These are phyloP conservation scores for Auxenochlorella pyrenoidosa DNA, from an alignment of 139 green algal species.

Conservation along the genomic window DNA sequence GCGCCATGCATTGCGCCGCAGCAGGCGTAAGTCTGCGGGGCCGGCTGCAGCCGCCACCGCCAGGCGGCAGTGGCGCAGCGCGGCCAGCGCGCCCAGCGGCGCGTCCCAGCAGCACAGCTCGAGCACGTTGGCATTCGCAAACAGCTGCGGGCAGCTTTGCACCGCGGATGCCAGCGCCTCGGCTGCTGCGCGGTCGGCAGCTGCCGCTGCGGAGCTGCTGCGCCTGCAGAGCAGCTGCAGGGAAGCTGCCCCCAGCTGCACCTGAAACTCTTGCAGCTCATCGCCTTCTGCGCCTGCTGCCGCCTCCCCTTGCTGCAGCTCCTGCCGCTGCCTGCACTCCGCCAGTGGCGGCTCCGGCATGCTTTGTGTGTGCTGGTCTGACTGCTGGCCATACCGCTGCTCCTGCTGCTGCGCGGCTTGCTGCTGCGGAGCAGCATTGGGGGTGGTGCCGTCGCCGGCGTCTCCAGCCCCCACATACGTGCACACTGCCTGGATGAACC, in stretches of 20 bases:
- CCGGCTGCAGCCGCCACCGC: slow-evolving; percentile 49
- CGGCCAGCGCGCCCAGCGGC: slow-evolving; percentile 41
- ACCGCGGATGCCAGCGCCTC: background rate
- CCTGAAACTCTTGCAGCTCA: background rate
- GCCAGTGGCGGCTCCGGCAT: too few species aligned
- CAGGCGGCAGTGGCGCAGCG: slow-evolving; percentile 25
- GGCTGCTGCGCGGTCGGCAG: background rate
- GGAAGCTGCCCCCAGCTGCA: background rate
- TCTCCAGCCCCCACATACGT: background rate
- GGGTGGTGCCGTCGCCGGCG: slow-evolving; percentile 11
- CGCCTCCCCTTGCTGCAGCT: background rate
- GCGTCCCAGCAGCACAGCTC: slow-evolving; percentile 49
- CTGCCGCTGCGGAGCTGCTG: background rate
- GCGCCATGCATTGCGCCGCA: slow-evolving; percentile 41
- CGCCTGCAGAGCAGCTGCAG: background rate
- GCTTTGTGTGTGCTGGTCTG: too few species aligned
- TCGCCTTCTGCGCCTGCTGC: background rate
- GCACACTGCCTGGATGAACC: slow-evolving; percentile 86
- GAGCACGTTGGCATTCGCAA: slow-evolving; percentile 25
- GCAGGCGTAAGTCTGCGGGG: slow-evolving; percentile 2
- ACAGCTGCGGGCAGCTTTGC: background rate
- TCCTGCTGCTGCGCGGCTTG: background rate
- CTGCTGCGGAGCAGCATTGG: slow-evolving; percentile 24
- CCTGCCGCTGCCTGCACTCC: background rate
- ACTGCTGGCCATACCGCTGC: background rate